Base-by-base conservation (phyloP, 2,329 filamentous ascomycete species). In the Neoascochyta sp. region DNA sequence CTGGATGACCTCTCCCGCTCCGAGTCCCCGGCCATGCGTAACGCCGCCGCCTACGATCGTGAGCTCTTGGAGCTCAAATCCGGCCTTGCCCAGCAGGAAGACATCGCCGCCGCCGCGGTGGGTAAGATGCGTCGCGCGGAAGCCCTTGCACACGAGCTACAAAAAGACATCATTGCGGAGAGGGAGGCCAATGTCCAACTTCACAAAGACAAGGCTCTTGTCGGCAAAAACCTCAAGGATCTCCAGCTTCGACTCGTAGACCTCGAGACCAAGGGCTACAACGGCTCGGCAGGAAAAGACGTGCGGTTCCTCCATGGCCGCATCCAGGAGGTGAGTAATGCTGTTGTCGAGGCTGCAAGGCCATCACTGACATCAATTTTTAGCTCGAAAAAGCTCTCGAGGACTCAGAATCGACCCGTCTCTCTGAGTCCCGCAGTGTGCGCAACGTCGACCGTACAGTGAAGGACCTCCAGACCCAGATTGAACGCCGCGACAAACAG, bases 41-140 rank as follows among this genome's bases (percentile, higher is more conserved):
- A 93, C 55, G 89, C 88, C 7, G 92, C 92, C 15, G 82, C 78
- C 45, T 82, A 89, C 53, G 90, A 96, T 64, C 86, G 83, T 50
- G 86, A 95, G 62, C 75, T 96, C 14, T 73, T 98, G 5, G 86
- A 94, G 39, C 76, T 98, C 43, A 95, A 92, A 67, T 83, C 87
- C 7, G 81, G 75, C 44, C 75, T 96, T 18, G 90, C 90, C 4
- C 88, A 95, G 54, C 87, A 95, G 54, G 86, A 96, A 64, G 90
- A 98, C 57, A 81, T 96, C 36, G 86, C 88, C 8, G 78, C 83
- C 1, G 90, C 92, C 3, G 90, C 90, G 0, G 83, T 96, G 22
- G 90, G 92, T 53, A 96, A 96, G 72, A 98, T 98, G 92, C 80
- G 90, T 32, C 81, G 90, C 14, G 86, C 92, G 2, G 90, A 98